These are phyloP conservation scores for Syzygium malaccense DNA, from an alignment of 441 rosid genomes.

Conservation along the genomic window DNA sequence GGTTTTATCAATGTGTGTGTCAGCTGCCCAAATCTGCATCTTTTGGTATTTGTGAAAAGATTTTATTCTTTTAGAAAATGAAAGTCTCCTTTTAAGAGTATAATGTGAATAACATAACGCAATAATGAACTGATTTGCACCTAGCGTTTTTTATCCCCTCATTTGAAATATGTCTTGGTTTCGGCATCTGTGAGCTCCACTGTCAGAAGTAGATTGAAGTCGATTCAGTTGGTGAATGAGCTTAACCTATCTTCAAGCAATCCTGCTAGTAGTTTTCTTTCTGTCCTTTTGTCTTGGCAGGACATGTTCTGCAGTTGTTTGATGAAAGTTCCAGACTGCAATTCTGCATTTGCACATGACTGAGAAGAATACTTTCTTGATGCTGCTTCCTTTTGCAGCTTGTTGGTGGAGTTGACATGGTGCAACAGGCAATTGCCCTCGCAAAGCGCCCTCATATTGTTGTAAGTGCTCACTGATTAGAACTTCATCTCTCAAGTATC, in stretches of 20 bases:
- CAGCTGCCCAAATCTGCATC: background rate
- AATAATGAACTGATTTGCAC: background rate
- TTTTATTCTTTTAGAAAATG: background rate
- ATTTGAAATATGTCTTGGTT: background rate
- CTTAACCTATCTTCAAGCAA: background rate
- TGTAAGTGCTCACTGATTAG: constrained; percentile 30
- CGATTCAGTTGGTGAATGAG: background rate
- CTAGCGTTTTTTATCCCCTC: background rate
- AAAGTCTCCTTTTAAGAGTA: background rate
- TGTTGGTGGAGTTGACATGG: constrained; percentile 91
- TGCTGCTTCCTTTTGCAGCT: constrained; percentile 36
- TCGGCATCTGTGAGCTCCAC: background rate
- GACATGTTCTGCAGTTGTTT: background rate
- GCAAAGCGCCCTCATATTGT: constrained; percentile 84
- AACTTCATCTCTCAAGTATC: background rate
- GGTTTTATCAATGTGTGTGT: background rate
- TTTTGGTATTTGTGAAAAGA: background rate
- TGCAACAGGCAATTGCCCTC: constrained; percentile 71
- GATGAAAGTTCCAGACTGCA: background rate
- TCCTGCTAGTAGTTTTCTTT: background rate
- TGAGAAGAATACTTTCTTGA: background rate
- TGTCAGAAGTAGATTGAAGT: background rate
- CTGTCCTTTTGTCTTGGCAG: background rate
- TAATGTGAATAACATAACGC: background rate
- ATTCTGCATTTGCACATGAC: background rate